phyloP scores from a whole-genome alignment of 2,329 filamentous ascomycete species.

The Trichoderma pleuroti region DNA sequence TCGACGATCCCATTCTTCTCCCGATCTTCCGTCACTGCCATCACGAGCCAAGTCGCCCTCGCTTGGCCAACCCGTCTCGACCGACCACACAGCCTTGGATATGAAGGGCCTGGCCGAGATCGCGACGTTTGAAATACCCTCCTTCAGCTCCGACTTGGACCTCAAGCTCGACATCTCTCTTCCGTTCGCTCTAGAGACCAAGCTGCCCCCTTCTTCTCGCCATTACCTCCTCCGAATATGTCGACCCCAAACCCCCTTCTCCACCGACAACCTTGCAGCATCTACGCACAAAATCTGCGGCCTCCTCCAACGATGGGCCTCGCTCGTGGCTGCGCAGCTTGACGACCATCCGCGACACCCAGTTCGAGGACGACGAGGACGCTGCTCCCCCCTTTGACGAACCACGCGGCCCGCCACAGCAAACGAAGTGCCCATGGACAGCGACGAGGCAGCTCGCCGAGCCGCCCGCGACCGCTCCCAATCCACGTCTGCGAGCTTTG shows the following conservation, averaged over 20 bases:
- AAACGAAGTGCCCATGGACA: slow-evolving; percentile 13
- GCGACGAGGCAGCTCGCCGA: slow-evolving; percentile 25
- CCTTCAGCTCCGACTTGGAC: slow-evolving; percentile 49
- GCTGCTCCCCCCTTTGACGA: not conserved
- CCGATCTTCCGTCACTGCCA: slow-evolving; percentile 31
- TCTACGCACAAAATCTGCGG: slow-evolving; percentile 34
- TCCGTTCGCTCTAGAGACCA: slow-evolving; percentile 19
- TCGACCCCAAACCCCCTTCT: slow-evolving; percentile 3
- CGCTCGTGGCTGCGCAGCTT: slow-evolving; percentile 52
- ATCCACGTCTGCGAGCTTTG: slow-evolving; percentile 45
- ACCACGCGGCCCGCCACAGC: slow-evolving; percentile 28
- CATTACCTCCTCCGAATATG: slow-evolving; percentile 18
- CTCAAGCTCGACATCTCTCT: slow-evolving; percentile 49
- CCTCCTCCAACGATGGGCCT: slow-evolving; percentile 47
- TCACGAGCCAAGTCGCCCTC: slow-evolving; percentile 27
- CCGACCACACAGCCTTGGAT: not conserved
- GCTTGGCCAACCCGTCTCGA: not conserved
- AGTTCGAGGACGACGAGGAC: slow-evolving; percentile 19
- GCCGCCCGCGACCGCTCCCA: slow-evolving; percentile 36
- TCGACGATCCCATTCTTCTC: slow-evolving; percentile 36
- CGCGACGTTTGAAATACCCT: slow-evolving; percentile 49
- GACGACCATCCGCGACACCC: slow-evolving; percentile 35
- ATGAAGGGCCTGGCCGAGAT: slow-evolving; percentile 24
- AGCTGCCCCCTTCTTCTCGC: not conserved
- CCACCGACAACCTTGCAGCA: not conserved